These are phyloP conservation scores for Rubia balearica DNA, from an alignment of 305 asterid species.

Conservation along the genomic window DNA sequence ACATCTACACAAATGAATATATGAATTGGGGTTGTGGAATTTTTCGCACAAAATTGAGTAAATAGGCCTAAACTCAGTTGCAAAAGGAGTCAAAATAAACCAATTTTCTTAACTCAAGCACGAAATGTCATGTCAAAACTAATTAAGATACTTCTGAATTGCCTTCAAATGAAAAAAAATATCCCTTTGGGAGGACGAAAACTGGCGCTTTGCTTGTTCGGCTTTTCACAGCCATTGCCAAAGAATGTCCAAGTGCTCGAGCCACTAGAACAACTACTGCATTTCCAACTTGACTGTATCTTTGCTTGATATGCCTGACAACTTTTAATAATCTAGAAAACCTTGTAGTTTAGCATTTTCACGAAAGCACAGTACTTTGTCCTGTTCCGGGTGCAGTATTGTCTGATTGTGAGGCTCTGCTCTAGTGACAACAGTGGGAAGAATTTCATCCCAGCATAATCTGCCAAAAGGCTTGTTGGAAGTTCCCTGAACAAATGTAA, in stretches of 20 bases:
- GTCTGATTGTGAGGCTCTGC: slow-evolving; percentile 36
- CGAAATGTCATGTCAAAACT: too few species aligned
- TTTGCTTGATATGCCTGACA: slow-evolving; percentile 60
- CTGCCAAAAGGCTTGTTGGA: slow-evolving; percentile 57
- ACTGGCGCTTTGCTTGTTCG: too few species aligned
- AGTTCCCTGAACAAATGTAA: slow-evolving; percentile 39
- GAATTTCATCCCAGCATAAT: slow-evolving; percentile 87
- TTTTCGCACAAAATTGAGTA: too few species aligned
- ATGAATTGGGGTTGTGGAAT: too few species aligned
- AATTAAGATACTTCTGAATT: neutral
- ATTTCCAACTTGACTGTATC: slow-evolving; percentile 40
- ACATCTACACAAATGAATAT: too few species aligned
- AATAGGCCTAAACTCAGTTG: too few species aligned
- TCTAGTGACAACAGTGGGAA: slow-evolving; percentile 69
- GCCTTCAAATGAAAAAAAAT: slow-evolving; percentile 21
- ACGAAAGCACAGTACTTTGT: slow-evolving; percentile 66
- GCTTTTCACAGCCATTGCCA: too few species aligned
- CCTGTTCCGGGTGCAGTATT: slow-evolving; percentile 48
- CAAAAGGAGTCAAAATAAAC: too few species aligned
- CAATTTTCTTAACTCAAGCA: too few species aligned
- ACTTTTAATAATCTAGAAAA: slow-evolving; percentile 67
- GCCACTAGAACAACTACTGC: too few species aligned
- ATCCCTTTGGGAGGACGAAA: slow-evolving; percentile 10
- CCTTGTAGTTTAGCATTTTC: slow-evolving; percentile 91
- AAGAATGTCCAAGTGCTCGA: too few species aligned